Conservation (phyloP, 371 early-diverging fungal species). For the Nematocida ausubeli region DNA sequence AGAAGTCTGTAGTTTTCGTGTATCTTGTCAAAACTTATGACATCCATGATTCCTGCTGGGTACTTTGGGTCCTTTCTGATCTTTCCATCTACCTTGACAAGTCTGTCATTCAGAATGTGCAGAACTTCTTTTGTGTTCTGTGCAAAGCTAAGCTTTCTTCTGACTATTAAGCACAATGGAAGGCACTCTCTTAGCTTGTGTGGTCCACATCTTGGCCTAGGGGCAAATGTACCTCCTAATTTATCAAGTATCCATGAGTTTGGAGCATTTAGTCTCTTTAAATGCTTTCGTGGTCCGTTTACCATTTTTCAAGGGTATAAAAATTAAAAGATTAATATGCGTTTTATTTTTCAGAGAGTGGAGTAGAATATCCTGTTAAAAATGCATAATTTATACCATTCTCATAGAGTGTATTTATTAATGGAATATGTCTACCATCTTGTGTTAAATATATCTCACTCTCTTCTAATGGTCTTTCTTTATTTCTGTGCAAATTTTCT, state of each 20-base stretch:
- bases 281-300: conserved; percentile 97
- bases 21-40: conserved; percentile 93
- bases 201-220: conserved; percentile 93
- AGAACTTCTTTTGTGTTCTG: conserved; percentile 90
- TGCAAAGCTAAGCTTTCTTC: conserved; percentile 96
- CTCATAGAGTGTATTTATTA: neutral
- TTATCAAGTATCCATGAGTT: conserved; percentile 99
- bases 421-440: neutral
- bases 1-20: conserved; percentile 97
- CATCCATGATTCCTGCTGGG: conserved; percentile 99
- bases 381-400: neutral
- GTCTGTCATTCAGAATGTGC: conserved; percentile 89
- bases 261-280: conserved; percentile 98
- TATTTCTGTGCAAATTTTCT: neutral
- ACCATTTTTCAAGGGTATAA: conserved; percentile 71
- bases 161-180: conserved; percentile 91
- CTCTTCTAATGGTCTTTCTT: neutral
- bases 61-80: conserved; percentile 92
- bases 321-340: conserved; percentile 55
- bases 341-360: conserved; percentile 43
- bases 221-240: conserved; percentile 90
- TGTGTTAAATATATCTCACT: neutral
- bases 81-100: conserved; percentile 96
- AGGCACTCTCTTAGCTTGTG: conserved; percentile 97
- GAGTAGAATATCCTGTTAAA: neutral